Base-by-base conservation (phyloP, 805 yeast genomes). In the Blastobotrys chiropterorum region DNA sequence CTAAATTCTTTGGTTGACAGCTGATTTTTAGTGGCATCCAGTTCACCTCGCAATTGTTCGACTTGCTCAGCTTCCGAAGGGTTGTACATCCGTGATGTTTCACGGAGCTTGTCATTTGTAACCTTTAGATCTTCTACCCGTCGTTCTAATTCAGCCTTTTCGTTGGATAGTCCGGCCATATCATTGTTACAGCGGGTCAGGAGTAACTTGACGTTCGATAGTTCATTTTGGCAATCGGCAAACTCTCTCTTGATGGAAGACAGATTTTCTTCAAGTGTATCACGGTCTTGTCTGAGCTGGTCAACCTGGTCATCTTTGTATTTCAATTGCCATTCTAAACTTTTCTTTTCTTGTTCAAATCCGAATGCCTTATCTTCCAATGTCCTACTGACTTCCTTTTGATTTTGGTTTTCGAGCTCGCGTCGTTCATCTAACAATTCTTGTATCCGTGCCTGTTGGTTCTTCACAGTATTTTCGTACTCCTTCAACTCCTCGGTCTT, bases 1-100 rank as follows among this genome's bases (percentile, higher is more conserved):
- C 15, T 53, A 26, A 3, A 55, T 59, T 19, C 13, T 56, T 52
- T 16, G 63, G 52, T 34, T 60, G 58, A 11, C 55, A 53, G 20
- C 53, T 38, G 42, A 65, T 53, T 38, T 66, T 68, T n/a, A 53
- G 55, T 51, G 57, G 65, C 46, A 53, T 56, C 20, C 56, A 60
- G 42, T 44, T 22, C 34, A 16, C 30, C 49, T 15, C 22, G n/a
- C 16, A 40, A 63, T n/a, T 67, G 69, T 17, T 67, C 67, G 8
- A 72, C 57, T 47, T 72, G 73, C 72, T 47, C 70, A 60, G 16
- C 72, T 49, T 45, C 46, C 6, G 52, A 20, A 15, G 44, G 52
- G 20, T 48, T 50, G 30, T 49, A 51, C 31, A 44, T 41, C 7
- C 42, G 49, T 3, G 40, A 19, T 14, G 49, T 38, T 14, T 41